A percentile compares a stretch with the other conserved stretches of the same genome.
These are phyloP conservation scores for Solanum verrucosum DNA, from an alignment of 257 asterid genomes.

Conservation along the genomic window DNA sequence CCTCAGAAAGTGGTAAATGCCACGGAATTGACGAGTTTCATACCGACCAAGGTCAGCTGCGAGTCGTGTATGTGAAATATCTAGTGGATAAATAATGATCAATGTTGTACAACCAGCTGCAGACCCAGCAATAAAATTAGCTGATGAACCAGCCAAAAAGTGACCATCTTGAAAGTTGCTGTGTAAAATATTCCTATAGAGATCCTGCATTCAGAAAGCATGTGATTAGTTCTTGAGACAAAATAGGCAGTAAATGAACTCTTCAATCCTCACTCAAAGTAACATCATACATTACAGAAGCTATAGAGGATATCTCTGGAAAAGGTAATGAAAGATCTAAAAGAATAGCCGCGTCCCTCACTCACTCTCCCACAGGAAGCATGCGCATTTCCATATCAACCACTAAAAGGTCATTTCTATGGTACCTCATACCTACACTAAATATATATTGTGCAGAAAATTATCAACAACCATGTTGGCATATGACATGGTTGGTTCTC, in stretches of 20 bases:
- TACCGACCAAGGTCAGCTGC: slow-evolving; percentile 88
- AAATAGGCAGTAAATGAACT: background rate
- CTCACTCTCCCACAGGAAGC: background rate
- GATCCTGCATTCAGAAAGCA: slow-evolving; percentile 44
- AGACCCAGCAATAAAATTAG: slow-evolving; percentile 82
- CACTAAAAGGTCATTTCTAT: background rate
- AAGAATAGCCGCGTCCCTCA: background rate
- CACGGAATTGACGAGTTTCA: slow-evolving; percentile 73
- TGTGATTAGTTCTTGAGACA: background rate
- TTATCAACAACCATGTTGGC: background rate
- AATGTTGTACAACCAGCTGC: slow-evolving; percentile 90
- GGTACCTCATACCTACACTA: background rate
- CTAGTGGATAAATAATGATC: slow-evolving; percentile 86
- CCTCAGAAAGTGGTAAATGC: slow-evolving; percentile 65
- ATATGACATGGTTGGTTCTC: background rate
- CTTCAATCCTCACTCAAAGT: background rate
- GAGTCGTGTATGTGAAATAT: slow-evolving; percentile 90
- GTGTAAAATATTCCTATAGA: slow-evolving; percentile 61
- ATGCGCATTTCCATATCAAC: background rate
- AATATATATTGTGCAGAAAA: background rate
- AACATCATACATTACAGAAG: background rate
- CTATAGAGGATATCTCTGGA: background rate
- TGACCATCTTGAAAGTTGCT: slow-evolving; percentile 38
- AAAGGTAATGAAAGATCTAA: background rate
- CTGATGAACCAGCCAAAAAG: slow-evolving; percentile 58